Base-by-base conservation (phyloP, 2,329 filamentous ascomycete species). In the Xylaria multiplex region DNA sequence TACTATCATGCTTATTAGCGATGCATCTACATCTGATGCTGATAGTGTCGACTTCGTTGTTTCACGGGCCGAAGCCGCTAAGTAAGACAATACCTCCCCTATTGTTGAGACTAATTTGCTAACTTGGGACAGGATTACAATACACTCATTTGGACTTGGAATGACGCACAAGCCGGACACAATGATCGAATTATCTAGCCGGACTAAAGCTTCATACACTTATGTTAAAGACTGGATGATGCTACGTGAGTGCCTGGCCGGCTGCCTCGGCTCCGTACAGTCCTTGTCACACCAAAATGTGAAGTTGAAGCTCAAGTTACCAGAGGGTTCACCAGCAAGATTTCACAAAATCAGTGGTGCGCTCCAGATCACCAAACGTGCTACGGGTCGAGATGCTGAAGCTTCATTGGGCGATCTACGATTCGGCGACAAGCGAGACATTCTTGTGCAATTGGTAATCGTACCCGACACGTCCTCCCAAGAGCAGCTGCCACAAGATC, bases 221-320 rank as follows among this genome's bases (percentile, higher is more conserved):
- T 99, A 98, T 75, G 94, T 99, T 72, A 99, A 98, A 81, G 96
- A 99, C 79, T 99, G 96, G 96, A 98, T 98, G 95, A 99, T 98
- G 95, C 86, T 99, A 42, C 91, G 96, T 32, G 96, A 99, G 79
- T 98, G 96, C 77, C 86, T 97, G 50, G 96, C 94, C 27, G 96
- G 96, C 49, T 98, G 95, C 75, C 83, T 99, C 32, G 96, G 96
- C 53, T 90, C 93, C 14, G 86, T 98, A 77, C 96, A 99, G 79
- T 93, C 93, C 2, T 90, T 93, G 32, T 98, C 96, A n/a, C 96
- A 99, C 77, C 96, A 98, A 78, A 98, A 98, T 75, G 96, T 96
- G 64, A 97, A 97, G 82, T 86, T 99, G 61, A 97, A 96, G 83
- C 88, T 99, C 63, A 92, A 93, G 73, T 83, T 99, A 7, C 96